Conservation (phyloP, 23 red algal genomes). For the Rhodosorus marinus region DNA sequence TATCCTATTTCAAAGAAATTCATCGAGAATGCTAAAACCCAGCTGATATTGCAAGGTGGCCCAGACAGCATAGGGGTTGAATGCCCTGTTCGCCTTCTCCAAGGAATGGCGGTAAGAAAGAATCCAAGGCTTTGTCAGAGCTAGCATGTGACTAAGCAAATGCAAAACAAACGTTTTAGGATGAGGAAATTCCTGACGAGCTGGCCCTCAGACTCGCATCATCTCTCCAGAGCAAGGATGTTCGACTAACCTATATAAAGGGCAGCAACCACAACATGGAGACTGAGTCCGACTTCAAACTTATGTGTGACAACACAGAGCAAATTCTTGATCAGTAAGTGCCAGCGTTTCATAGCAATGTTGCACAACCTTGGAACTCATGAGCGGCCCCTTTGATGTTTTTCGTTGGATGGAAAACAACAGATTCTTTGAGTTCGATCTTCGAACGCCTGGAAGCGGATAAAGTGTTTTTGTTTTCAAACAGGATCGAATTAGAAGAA, state of each 20-base stretch:
- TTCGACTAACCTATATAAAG: conserved; percentile 55
- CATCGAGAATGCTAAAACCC: conserved; percentile 52
- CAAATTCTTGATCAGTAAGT: conserved; percentile 57
- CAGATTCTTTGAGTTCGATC: no score
- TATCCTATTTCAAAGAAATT: conserved; percentile 77
- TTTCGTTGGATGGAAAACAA: no score
- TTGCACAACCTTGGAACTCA: no score
- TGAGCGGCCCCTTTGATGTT: no score
- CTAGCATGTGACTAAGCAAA: no score
- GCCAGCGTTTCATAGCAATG: no score
- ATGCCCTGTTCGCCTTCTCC: conserved; percentile 64
- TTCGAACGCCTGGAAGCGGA: no score
- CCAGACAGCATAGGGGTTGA: conserved; percentile 20
- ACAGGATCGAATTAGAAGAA: no score
- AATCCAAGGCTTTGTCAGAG: no score
- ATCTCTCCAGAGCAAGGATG: conserved; percentile 34
- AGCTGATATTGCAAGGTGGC: conserved; percentile 53
- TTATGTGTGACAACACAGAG: conserved; percentile 42
- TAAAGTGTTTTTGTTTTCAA: no score
- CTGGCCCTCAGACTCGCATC: conserved; percentile 43
- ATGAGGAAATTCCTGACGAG: conserved; percentile 75
- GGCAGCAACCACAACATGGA: conserved; percentile 73
- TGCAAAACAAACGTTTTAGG: no score
- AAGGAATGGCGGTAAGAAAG: no score
- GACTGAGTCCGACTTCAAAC: conserved; percentile 63